Conservation (phyloP, 2,329 filamentous ascomycete species). For the Mollisia scopiformis region DNA sequence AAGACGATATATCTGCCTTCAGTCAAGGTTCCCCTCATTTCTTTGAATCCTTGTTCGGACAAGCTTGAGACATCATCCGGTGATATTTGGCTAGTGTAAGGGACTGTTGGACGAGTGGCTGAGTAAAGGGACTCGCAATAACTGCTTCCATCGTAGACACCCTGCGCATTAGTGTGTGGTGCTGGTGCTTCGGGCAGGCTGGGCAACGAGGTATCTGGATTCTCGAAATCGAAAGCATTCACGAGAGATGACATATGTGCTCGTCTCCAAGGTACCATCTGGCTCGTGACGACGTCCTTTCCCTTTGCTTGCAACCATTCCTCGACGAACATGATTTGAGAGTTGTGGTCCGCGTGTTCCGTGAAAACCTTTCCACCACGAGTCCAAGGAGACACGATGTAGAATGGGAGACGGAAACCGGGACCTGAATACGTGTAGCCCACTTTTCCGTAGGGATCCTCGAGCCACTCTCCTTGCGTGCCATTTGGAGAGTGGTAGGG, state of each 20-base stretch:
- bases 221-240: constrained; percentile 48
- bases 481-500: constrained; percentile 53
- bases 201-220: constrained; percentile 53
- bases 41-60: constrained; percentile 58
- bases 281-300: constrained; percentile 40
- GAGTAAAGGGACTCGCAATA: constrained; percentile 46
- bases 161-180: constrained; percentile 45
- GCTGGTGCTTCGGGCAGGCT: constrained; percentile 45
- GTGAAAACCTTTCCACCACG: constrained; percentile 56
- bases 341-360: constrained; percentile 57
- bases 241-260: constrained; percentile 51
- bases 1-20: constrained; percentile 58
- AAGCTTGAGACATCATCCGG: constrained; percentile 39
- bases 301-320: constrained; percentile 50
- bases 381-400: constrained; percentile 59
- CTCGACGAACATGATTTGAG: constrained; percentile 57
- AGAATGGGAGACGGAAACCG: constrained; percentile 53
- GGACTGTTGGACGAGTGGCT: constrained; percentile 45
- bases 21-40: constrained; percentile 52
- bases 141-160: constrained; percentile 48
- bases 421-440: constrained; percentile 48
- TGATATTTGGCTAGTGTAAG: constrained; percentile 47
- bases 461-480: constrained; percentile 55
- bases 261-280: constrained; percentile 50
- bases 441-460: constrained; percentile 46